Evolutionary conservation across 352 stramenopile species (phyloP), one percentile per base, ranked within the genome.

Genomic region (Pythium utonaiense): DNA sequence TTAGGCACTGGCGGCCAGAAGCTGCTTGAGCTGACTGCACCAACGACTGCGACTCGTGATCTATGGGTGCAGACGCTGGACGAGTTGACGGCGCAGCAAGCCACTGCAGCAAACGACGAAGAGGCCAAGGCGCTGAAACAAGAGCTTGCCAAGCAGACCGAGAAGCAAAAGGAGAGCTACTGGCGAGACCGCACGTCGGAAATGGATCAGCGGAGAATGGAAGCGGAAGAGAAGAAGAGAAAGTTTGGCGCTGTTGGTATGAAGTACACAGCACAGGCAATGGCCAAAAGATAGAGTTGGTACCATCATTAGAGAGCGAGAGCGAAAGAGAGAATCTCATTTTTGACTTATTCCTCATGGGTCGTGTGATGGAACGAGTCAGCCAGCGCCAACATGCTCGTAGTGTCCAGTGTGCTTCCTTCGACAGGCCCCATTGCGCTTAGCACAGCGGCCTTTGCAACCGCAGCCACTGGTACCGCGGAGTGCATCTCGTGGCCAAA

Each of bases 371-470:
- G 85, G 66, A 93, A 93, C n/a, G 80, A 92, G 21, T 83, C 80
- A 9, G 81, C 77, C 13, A 95, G 66, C 30, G 71, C 67, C 13
- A 95, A 65, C 73, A 95, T 95, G 50, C 69, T 86, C 5, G 67
- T 84, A 10, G 79, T 89, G 56, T 95, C 81, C 24, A 93, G 65
- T 31, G 73, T 77, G 45, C 73, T 65, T 33, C 71, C 70, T 27
- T 75, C 70, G 7, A 88, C 81, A 3, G 81, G 66, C 6, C 83
- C 83, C 50, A 95, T 91, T 0, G 85, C 85, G 64, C 85, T 87
- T 22, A 95, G 78, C 45, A 95, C 82, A 3, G 85, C 85, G n/a
- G 85, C 80, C 58, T 93, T 95, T 12, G 85, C 79, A 14, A 95
- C 83, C 0, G 78, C 75, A 34, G 53, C 67, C 24, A 95, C 85